Evolutionary conservation across 768 basidiomycete species (phyloP).

Genomic region (Leccinum variicolor): DNA sequence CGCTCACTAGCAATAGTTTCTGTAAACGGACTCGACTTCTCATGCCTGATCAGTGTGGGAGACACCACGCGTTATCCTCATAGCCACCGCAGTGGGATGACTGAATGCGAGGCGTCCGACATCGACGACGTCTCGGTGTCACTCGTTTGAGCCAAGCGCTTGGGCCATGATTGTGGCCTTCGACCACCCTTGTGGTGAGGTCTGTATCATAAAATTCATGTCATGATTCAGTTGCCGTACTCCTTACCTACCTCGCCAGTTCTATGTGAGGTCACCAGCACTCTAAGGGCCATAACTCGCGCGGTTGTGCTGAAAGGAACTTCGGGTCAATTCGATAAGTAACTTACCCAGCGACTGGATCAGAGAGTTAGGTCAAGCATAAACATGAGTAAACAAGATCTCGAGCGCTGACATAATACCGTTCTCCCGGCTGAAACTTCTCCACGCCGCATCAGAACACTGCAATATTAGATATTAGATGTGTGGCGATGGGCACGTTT

Average conservation of each 20-base stretch:
- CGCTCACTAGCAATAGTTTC: background rate
- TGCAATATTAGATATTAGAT: background rate
- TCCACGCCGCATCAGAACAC: background rate
- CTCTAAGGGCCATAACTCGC: background rate
- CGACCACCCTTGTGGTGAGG: conserved; percentile 1
- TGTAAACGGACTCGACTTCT: background rate
- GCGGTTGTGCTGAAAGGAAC: background rate
- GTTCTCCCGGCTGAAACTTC: background rate
- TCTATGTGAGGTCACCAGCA: background rate
- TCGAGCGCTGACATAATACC: background rate
- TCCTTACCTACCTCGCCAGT: background rate
- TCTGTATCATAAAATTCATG: background rate
- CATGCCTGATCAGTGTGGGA: conserved; percentile 1
- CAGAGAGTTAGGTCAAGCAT: background rate
- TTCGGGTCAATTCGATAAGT: too few relatives aligned
- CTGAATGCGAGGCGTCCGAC: background rate
- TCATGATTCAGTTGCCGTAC: conserved; percentile 1
- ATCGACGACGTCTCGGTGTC: background rate
- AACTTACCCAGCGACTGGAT: background rate
- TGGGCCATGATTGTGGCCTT: background rate
- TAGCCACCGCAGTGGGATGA: background rate
- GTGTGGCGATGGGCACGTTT: background rate
- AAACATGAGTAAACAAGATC: background rate
- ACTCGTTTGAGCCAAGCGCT: background rate
- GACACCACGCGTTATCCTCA: background rate